Conservation (phyloP, 2,329 filamentous ascomycete genomes). For the Helotiales sp. region DNA sequence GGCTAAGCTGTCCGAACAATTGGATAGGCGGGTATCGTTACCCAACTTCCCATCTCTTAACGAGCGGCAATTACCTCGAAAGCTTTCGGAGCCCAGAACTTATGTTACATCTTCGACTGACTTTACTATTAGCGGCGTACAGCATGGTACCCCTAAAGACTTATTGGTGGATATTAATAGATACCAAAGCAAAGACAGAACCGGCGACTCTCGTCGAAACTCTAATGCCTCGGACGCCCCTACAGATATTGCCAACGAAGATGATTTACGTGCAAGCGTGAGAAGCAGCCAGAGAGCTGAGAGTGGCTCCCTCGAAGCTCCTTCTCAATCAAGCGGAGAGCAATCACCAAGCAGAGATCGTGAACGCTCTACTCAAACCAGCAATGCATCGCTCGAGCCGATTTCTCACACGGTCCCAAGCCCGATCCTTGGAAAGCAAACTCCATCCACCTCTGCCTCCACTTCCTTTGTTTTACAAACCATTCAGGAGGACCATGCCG, state of each 20-base stretch:
- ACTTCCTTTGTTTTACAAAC: background rate
- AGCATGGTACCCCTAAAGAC: background rate
- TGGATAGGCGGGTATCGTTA: background rate
- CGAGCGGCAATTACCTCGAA: background rate
- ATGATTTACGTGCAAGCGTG: background rate
- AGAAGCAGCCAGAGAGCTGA: background rate
- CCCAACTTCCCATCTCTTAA: background rate
- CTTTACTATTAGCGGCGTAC: background rate
- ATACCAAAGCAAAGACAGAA: no score
- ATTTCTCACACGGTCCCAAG: conserved; percentile 1
- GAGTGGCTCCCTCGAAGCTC: no score
- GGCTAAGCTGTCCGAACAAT: background rate
- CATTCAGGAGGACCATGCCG: background rate
- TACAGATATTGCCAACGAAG: background rate
- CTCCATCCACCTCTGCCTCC: no score
- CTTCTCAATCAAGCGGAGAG: background rate
- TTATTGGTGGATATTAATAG: background rate
- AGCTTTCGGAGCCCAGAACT: background rate
- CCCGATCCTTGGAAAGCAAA: conserved; percentile 5
- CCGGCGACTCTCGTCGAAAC: background rate
- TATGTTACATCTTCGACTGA: background rate
- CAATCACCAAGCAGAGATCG: background rate
- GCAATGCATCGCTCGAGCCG: background rate
- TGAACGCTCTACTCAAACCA: background rate
- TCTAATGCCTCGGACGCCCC: background rate